Evolutionary conservation across 306 rosid species (phyloP), one percentile per base, ranked within the genome.

Genomic region (Casuarina glauca): DNA sequence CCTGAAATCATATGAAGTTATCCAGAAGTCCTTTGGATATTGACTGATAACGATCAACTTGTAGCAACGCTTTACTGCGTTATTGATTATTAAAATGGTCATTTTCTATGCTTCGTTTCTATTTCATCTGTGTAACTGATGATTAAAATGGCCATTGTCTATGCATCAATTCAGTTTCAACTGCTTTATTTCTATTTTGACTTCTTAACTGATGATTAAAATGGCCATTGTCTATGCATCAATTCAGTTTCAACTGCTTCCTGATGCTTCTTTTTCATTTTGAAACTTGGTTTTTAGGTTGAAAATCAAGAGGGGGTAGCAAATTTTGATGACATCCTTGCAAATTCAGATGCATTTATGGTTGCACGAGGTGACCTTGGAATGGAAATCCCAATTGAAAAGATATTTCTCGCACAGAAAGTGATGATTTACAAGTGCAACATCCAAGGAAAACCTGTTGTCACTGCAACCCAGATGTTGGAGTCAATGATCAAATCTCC

Each of bases 281-380:
- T 49, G 32, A 69, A 52, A 53, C 83, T 78, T 79, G 74, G 50
- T 46, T 83, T 74, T 55, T 83, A 95, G 99, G 99, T 95, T 79
- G 99, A 95, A 82, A 95, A 95, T 76, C 99, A 93, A 85, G 97
- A 95, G 80, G 99, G 98, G 19, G 98, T 95, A 80, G 98, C 98
- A 19, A 95, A 95, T 79, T 95, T 95, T 80, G 98, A 95, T 71
- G 98, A 95, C 66, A 95, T 95, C 87, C 92, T 95, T 70, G 93
- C 97, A 53, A 89, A 95, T 51, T 78, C 98, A 12, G 98, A 95
- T 89, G 98, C 98, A 76, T 92, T 95, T 74, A 95, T 95, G 98
- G 98, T 95, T 39, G 98, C 98, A 49, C 85, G 98, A 26, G 98
- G 98, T 75, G 98, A 95, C 87, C 97, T 95, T 51, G 99, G 99